Percentiles rank a stretch among this genome's conserved stretches.
These are phyloP conservation scores for Lepiota subincarnata DNA, from an alignment of 768 basidiomycete species.

Conservation along the genomic window DNA sequence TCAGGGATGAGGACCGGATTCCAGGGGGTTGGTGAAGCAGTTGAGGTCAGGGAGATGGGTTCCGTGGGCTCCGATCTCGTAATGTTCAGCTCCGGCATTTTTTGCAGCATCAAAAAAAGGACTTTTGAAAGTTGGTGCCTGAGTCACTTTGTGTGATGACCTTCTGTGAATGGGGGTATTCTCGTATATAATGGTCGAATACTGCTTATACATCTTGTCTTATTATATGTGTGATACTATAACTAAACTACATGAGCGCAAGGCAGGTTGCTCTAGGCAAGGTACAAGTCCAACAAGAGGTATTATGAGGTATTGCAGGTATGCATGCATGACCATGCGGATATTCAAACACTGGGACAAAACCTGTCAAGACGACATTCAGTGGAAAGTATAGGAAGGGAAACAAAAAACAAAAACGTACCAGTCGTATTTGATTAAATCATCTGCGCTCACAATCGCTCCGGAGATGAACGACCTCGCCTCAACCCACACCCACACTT, in stretches of 20 bases:
- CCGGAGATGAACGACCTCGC: constrained; percentile 82
- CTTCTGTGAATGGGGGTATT: too few species aligned
- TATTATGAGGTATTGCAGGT: neutral
- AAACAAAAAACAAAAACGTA: constrained; percentile 34
- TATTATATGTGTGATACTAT: neutral
- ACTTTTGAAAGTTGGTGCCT: too few species aligned
- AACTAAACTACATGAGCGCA: neutral
- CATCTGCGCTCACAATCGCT: constrained; percentile 77
- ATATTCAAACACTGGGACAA: constrained; percentile 24
- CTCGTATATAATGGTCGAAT: too few species aligned
- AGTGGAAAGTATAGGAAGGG: neutral
- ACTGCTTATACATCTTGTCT: too few species aligned
- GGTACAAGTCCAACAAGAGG: neutral
- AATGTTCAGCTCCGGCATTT: too few species aligned
- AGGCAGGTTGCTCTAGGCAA: neutral
- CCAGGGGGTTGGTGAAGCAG: too few species aligned
- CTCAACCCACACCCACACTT: constrained; percentile 96
- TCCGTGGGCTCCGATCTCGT: too few species aligned
- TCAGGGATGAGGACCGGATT: too few species aligned
- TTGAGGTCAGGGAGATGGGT: too few species aligned
- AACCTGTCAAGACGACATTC: constrained; percentile 18
- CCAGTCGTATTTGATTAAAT: constrained; percentile 85
- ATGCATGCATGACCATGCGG: neutral
- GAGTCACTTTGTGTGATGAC: too few species aligned
- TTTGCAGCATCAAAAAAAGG: too few species aligned